These are phyloP conservation scores for Recurvomyces mirabilis DNA, from an alignment of 495 filamentous ascomycete genomes.

Conservation along the genomic window DNA sequence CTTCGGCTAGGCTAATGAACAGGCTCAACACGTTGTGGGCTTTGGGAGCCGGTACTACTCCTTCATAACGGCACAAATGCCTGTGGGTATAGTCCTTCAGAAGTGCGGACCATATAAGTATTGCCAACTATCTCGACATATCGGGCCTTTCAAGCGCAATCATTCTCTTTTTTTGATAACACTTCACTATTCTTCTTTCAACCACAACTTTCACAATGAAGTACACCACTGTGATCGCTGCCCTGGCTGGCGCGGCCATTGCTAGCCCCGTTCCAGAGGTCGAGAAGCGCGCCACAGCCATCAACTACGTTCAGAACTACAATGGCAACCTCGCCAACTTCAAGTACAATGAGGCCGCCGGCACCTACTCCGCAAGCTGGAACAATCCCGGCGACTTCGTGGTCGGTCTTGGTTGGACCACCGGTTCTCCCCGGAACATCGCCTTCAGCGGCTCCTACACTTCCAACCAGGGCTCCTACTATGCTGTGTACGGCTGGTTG, in stretches of 20 bases:
- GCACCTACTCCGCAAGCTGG: constrained; percentile 12
- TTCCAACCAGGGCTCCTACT: constrained; percentile 43
- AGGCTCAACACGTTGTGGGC: too few relatives aligned
- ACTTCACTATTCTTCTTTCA: background rate
- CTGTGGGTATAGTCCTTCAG: too few relatives aligned
- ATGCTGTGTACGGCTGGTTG: constrained; percentile 52
- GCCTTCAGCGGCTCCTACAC: constrained; percentile 32
- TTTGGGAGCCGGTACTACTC: too few relatives aligned
- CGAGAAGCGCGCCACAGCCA: constrained; percentile 1
- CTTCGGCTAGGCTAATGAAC: too few relatives aligned
- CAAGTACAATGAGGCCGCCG: constrained; percentile 12
- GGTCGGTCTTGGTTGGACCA: constrained; percentile 8
- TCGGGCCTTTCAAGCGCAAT: too few relatives aligned
- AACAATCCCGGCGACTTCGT: constrained; percentile 15
- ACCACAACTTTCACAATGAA: background rate
- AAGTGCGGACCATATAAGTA: too few relatives aligned
- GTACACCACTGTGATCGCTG: constrained; percentile 2
- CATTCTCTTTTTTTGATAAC: too few relatives aligned
- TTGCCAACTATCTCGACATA: too few relatives aligned
- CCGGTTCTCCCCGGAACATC: constrained; percentile 2
- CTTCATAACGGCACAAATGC: too few relatives aligned
- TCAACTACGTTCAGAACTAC: constrained; percentile 15
- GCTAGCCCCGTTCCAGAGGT: background rate
- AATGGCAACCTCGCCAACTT: constrained; percentile 11
- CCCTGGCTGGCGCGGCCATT: background rate